phyloP scores from a whole-genome alignment of 768 basidiomycete genomes.

The Ephemerocybe angulata region DNA sequence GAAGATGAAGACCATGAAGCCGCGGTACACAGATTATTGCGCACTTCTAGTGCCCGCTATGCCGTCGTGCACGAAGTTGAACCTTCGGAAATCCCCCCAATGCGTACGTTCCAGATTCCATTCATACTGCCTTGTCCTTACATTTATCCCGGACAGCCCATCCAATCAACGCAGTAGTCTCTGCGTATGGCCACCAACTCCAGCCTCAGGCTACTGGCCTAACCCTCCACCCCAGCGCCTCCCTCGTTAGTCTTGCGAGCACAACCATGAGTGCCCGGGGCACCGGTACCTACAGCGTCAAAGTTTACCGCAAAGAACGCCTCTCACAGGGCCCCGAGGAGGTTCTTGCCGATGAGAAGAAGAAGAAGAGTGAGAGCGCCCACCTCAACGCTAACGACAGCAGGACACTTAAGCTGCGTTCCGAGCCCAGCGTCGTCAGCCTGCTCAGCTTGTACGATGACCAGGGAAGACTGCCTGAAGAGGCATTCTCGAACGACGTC shows the following conservation, averaged over 20 bases:
- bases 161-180: slow-evolving; percentile 54
- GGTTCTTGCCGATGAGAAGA: not conserved
- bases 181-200: not conserved
- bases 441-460: slow-evolving; percentile 72
- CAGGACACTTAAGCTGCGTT: slow-evolving; percentile 57
- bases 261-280: slow-evolving; percentile 47
- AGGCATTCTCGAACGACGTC: slow-evolving; percentile 65
- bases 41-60: slow-evolving; percentile 70
- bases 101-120: slow-evolving; percentile 50
- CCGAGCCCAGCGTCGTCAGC: slow-evolving; percentile 77
- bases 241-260: slow-evolving; percentile 52
- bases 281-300: slow-evolving; percentile 60
- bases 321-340: not conserved
- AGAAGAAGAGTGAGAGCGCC: slow-evolving; percentile 22
- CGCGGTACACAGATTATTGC: slow-evolving; percentile 50
- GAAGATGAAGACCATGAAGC: slow-evolving; percentile 53
- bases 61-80: slow-evolving; percentile 54
- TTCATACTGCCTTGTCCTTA: slow-evolving; percentile 11
- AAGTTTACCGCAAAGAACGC: slow-evolving; percentile 55
- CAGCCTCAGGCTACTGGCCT: slow-evolving; percentile 1
- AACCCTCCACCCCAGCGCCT: slow-evolving; percentile 44
- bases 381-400: slow-evolving; percentile 35
- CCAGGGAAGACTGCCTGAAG: slow-evolving; percentile 56
- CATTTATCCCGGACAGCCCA: slow-evolving; percentile 42
- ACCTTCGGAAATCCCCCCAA: slow-evolving; percentile 56